Evolutionary conservation across 2,329 filamentous ascomycete genomes (phyloP).

Genomic region (Aureobasidium subglaciale): DNA sequence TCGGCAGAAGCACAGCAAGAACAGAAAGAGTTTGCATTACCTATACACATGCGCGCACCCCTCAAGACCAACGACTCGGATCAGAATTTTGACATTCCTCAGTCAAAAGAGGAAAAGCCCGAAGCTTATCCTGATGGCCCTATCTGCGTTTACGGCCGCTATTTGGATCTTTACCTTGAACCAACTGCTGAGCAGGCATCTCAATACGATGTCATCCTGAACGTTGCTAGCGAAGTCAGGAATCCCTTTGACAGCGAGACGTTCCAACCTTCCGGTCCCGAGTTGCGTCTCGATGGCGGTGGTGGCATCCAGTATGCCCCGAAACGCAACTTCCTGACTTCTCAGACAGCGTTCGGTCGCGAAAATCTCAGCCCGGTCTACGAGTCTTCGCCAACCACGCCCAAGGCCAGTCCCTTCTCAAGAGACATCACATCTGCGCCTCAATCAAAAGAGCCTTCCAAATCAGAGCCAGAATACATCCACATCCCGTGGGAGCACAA

Average conservation of each 20-base stretch:
- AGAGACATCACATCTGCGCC: conserved; percentile 21
- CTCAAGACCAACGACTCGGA: conserved; percentile 24
- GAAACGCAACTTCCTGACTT: conserved; percentile 17
- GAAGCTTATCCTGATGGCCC: conserved; percentile 77
- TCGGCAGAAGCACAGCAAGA: not conserved
- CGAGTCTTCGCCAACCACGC: conserved; percentile 42
- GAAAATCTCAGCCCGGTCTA: conserved; percentile 13
- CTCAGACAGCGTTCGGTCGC: not conserved
- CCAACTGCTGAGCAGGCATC: conserved; percentile 70
- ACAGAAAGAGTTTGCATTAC: conserved; percentile 1
- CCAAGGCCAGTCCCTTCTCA: conserved; percentile 46
- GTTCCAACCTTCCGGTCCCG: conserved; percentile 24
- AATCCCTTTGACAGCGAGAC: conserved; percentile 57
- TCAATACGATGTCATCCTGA: conserved; percentile 75
- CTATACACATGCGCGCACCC: not conserved
- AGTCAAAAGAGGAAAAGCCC: conserved; percentile 61
- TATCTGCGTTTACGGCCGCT: conserved; percentile 71
- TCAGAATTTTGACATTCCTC: conserved; percentile 47
- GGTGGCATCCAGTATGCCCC: conserved; percentile 29
- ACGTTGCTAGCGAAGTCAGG: conserved; percentile 72
- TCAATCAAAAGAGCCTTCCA: conserved; percentile 30
- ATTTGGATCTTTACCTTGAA: conserved; percentile 72
- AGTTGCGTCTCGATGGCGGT: conserved; percentile 27
- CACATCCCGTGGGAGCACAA: conserved; percentile 87
- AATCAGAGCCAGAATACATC: conserved; percentile 68